These are phyloP conservation scores for Erythrophleum ivorense DNA, from an alignment of 331 rosid species.

Conservation along the genomic window DNA sequence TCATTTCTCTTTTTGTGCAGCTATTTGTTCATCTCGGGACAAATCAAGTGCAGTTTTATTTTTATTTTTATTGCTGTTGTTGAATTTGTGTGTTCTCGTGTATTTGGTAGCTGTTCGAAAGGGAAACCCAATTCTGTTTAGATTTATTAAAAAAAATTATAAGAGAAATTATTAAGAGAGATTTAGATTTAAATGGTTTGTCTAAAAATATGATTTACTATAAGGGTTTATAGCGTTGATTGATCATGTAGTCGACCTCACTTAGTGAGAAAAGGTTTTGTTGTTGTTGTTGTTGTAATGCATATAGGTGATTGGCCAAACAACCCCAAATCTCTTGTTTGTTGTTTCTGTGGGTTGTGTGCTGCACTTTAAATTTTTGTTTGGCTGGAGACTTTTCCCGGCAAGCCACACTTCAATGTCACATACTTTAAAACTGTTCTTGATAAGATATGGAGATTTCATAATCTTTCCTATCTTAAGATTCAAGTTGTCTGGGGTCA, in stretches of 20 bases:
- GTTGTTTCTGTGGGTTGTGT: not conserved
- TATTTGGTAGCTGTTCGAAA: not conserved
- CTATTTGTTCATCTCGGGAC: constrained; percentile 21
- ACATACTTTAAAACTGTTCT: not conserved
- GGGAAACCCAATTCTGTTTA: not conserved
- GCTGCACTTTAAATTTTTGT: not conserved
- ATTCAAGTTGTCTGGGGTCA: not conserved
- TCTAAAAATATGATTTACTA: too few relatives aligned
- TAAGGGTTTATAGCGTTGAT: too few relatives aligned
- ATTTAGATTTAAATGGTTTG: too few relatives aligned
- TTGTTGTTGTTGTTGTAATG: too few relatives aligned
- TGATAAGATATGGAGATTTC: not conserved
- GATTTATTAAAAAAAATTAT: too few relatives aligned
- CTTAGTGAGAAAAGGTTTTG: too few relatives aligned
- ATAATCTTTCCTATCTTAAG: not conserved
- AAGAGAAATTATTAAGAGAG: too few relatives aligned
- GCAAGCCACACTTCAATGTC: not conserved
- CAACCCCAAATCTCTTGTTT: not conserved
- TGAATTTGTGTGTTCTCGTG: not conserved
- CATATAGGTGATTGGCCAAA: not conserved
- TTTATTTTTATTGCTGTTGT: not conserved
- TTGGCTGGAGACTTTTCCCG: not conserved
- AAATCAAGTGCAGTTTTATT: not conserved
- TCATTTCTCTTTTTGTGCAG: not conserved
- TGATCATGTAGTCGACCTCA: too few relatives aligned